A percentile compares a stretch with the other conserved stretches of the same genome.
Conservation (phyloP, 192 early-diverging fungal species). For the Martensiomyces pterosporus region DNA sequence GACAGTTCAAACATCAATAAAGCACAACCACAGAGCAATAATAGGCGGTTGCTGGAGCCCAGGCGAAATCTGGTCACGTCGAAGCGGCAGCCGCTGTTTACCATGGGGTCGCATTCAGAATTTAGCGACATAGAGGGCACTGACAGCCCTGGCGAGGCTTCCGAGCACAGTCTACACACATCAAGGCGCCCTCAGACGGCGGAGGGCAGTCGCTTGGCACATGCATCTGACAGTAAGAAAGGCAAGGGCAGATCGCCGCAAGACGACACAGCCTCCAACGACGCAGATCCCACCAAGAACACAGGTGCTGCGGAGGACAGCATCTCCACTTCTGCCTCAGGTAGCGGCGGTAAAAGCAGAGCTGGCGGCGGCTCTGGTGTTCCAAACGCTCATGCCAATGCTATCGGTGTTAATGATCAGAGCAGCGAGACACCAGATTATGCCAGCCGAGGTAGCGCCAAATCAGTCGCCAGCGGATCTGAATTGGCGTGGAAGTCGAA, state of each 20-base stretch:
- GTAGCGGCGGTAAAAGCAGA: neutral
- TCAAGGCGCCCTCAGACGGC: neutral
- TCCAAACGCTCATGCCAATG: neutral
- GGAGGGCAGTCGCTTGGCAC: neutral
- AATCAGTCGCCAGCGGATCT: neutral
- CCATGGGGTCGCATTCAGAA: slow-evolving; percentile 46
- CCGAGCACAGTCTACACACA: too few relatives aligned
- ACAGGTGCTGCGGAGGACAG: too few relatives aligned
- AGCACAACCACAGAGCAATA: neutral
- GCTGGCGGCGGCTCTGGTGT: too few relatives aligned
- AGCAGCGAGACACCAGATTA: neutral
- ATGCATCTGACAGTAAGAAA: neutral
- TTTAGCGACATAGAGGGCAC: slow-evolving; percentile 34
- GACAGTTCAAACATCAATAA: neutral
- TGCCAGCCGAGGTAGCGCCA: too few relatives aligned
- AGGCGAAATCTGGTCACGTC: neutral
- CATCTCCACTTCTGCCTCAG: neutral
- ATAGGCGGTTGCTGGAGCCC: neutral
- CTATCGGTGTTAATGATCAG: neutral
- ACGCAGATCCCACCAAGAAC: too few relatives aligned
- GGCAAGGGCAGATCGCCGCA: neutral
- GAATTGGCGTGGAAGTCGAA: neutral
- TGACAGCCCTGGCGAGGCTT: slow-evolving; percentile 6
- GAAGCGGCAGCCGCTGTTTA: slow-evolving; percentile 36
- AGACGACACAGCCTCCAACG: neutral